phyloP scores from a whole-genome alignment of 192 early-diverging fungal species.

The Coemansia sp. region DNA sequence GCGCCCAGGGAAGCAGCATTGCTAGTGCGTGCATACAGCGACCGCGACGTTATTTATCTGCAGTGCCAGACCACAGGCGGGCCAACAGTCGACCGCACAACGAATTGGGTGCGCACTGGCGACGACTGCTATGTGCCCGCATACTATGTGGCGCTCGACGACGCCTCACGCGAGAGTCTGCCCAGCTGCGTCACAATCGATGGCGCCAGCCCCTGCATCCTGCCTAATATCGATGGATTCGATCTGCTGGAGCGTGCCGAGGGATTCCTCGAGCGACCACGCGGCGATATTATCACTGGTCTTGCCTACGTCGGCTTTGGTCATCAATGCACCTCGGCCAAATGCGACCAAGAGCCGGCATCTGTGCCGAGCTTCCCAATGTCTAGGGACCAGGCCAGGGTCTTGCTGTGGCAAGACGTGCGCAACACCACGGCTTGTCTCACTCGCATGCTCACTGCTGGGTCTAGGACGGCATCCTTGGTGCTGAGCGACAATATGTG shows the following conservation, averaged over 20 bases:
- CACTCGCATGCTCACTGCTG: not conserved
- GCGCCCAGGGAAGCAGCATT: slow-evolving; percentile 3
- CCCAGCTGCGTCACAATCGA: slow-evolving; percentile 4
- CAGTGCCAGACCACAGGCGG: slow-evolving; percentile 14
- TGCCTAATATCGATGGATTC: slow-evolving; percentile 10
- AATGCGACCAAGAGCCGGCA: slow-evolving; percentile 6
- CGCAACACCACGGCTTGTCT: slow-evolving; percentile 10
- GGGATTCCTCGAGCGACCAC: slow-evolving; percentile 14
- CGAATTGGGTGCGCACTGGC: slow-evolving; percentile 13
- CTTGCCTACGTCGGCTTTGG: slow-evolving; percentile 32
- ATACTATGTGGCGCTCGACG: not conserved
- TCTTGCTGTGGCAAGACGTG: slow-evolving; percentile 18
- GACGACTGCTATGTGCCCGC: slow-evolving; percentile 22
- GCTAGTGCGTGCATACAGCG: slow-evolving; percentile 4
- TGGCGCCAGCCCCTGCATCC: not conserved
- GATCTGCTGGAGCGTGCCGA: slow-evolving; percentile 15
- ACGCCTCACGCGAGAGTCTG: not conserved
- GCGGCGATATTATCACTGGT: slow-evolving; percentile 14
- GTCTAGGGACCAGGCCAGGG: not conserved
- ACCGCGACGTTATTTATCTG: slow-evolving; percentile 4
- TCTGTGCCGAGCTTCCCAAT: not conserved
- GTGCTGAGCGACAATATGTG: slow-evolving; percentile 31
- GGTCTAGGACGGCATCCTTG: not conserved
- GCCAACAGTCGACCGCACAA: not conserved
- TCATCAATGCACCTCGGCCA: slow-evolving; percentile 20